Base-by-base conservation (phyloP, 2,329 filamentous ascomycete species). In the Aspergillus fumigatus region DNA sequence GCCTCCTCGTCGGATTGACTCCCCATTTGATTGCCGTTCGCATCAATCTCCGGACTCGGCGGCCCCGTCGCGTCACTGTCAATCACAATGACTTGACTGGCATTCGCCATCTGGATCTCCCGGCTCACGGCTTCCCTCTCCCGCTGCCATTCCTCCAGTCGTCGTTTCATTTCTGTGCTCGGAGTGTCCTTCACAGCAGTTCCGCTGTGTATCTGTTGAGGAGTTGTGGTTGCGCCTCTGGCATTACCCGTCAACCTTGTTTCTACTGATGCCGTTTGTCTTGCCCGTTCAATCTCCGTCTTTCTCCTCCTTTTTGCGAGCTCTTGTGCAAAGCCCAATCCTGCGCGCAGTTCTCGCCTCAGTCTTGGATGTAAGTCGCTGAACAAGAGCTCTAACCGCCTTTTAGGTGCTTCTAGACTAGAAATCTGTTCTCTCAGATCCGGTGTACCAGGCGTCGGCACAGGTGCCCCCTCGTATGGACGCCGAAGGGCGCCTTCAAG, bases 51-150 rank as follows among this genome's bases (percentile, higher is more conserved):
- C 19, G 50, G 53, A 26, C 52, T 57, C 29, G 54, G 56, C 5
- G 59, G 48, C 6, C 47, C 64, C 47, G 64, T 64, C 19, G 69
- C 65, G 60, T 77, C 75, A 48, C 75, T 77, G 48, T 74, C 67
- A 58, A 80, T 73, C 29, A 78, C 70, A 58, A 80, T 76, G 40
- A 79, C 70, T 54, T 76, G 70, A 49, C 70, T 74, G 11, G 70
- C 65, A 52, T 74, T 77, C 14, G 77, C 74, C 63, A 71, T 67
- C 26, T 75, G 65, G 49, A 79, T 79, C 51, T 78, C 68, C 23
- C 68, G 71, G 56, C 76, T 77, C 26, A 79, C 70, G 10, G 69
- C 71, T 54, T 78, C 74, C 56, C 77, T 73, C 62, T 79, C 77
- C 19, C 67, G 67, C 56, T 79, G 77, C 75, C 75, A 79, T 59